Evolutionary conservation across 768 basidiomycete species (phyloP).

Genomic region (Rhodotorula paludigena): DNA sequence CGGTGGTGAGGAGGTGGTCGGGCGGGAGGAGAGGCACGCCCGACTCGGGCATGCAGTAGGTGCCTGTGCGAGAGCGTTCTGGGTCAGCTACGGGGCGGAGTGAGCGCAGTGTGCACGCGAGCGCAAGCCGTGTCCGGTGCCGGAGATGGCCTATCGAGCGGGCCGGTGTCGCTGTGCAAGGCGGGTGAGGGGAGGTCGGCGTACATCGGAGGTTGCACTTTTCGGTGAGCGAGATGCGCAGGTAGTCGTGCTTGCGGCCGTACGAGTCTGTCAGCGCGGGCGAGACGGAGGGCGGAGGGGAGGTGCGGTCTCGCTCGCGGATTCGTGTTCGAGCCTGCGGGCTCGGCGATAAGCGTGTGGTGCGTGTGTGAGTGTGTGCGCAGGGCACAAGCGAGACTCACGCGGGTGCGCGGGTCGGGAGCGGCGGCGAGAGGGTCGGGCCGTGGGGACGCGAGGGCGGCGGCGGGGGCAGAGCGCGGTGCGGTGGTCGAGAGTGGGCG

Average conservation of each 20-base stretch:
- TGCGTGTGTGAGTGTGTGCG: no score
- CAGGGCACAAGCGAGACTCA: no score
- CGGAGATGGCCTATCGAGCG: no score
- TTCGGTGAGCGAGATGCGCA: slow-evolving; percentile 83
- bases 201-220: slow-evolving; percentile 79
- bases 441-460: no score
- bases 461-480: no score
- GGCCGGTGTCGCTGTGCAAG: no score
- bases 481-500: no score
- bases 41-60: slow-evolving; percentile 85
- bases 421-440: no score
- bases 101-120: background rate
- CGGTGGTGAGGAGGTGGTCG: slow-evolving; percentile 64
- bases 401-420: no score
- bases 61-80: no score
- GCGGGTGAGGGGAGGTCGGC: background rate
- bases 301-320: background rate
- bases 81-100: background rate
- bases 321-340: background rate
- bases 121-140: no score
- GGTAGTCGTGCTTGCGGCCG: slow-evolving; percentile 61
- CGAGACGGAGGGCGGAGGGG: slow-evolving; percentile 1
- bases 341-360: no score
- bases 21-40: slow-evolving; percentile 70
- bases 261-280: slow-evolving; percentile 39